phyloP scores from a whole-genome alignment of 1,139 yeast species.

The Yamadazyma sp. region DNA sequence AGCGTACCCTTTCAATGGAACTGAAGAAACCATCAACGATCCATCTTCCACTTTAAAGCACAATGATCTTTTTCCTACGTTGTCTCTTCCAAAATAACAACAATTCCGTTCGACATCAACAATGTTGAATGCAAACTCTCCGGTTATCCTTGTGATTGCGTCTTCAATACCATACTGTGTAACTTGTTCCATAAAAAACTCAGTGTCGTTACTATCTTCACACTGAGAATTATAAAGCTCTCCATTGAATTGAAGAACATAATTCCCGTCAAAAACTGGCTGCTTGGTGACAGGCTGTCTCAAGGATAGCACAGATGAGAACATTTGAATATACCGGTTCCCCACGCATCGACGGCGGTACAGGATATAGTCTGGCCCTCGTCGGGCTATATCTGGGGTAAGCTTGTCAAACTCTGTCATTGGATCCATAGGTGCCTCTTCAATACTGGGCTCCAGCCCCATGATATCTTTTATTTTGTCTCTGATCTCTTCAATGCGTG shows the following conservation, averaged over 20 bases:
- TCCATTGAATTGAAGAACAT: conserved; percentile 75
- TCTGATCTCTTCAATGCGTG: conserved; percentile 16
- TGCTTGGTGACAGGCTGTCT: conserved; percentile 77
- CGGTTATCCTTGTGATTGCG: conserved; percentile 50
- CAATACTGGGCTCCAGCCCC: conserved; percentile 14
- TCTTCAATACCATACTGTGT: conserved; percentile 27
- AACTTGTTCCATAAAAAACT: conserved; percentile 15
- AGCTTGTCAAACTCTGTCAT: conserved; percentile 23
- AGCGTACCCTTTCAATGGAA: conserved; percentile 27
- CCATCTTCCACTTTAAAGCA: conserved; percentile 35
- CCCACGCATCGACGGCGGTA: conserved; percentile 16
- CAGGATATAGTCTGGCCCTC: conserved; percentile 55
- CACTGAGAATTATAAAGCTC: conserved; percentile 72
- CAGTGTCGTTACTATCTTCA: conserved; percentile 34
- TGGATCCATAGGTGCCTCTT: conserved; percentile 2
- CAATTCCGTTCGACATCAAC: conserved; percentile 34
- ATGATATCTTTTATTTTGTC: conserved; percentile 15
- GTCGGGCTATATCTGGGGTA: conserved; percentile 41
- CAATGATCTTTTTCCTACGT: conserved; percentile 77
- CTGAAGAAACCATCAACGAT: conserved; percentile 50
- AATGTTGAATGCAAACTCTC: conserved; percentile 78
- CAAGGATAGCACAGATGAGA: conserved; percentile 74
- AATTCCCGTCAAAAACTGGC: conserved; percentile 44
- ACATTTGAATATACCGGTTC: conserved; percentile 28
- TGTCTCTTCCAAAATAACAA: conserved; percentile 81